A percentile compares a stretch with the other conserved stretches of the same genome.
Conservation (phyloP, 257 asterid species). For the Scutellaria minor region DNA sequence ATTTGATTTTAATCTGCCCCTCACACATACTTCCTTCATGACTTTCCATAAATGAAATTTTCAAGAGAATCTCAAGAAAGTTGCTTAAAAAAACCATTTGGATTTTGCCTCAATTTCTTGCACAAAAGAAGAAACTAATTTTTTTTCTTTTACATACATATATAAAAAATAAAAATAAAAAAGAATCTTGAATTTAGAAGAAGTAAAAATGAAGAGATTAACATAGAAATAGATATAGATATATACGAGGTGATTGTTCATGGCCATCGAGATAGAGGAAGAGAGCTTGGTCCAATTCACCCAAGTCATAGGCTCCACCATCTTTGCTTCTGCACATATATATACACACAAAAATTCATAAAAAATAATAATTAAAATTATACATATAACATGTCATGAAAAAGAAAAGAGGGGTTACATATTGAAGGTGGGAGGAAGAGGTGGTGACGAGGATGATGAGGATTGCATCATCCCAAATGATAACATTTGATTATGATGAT, state of each 20-base stretch:
- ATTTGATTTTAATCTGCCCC: conserved; percentile 36
- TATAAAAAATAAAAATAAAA: neutral
- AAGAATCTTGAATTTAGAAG: no score
- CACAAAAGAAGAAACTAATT: neutral
- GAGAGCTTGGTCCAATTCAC: conserved; percentile 77
- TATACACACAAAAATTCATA: neutral
- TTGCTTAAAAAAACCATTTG: neutral
- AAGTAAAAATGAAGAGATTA: neutral
- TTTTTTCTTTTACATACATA: neutral
- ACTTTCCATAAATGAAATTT: conserved; percentile 24
- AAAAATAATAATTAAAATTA: no score
- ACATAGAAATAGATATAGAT: conserved; percentile 28
- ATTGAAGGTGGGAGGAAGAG: conserved; percentile 43
- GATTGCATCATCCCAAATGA: conserved; percentile 64
- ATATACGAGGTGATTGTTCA: conserved; percentile 55
- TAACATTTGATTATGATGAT: conserved; percentile 50
- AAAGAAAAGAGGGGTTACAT: conserved; percentile 38
- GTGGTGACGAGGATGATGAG: conserved; percentile 52
- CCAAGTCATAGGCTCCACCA: conserved; percentile 62
- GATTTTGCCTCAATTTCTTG: conserved; percentile 6
- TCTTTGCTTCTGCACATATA: conserved; percentile 58
- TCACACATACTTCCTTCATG: conserved; percentile 46
- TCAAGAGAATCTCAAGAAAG: conserved; percentile 44
- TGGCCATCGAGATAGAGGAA: conserved; percentile 63
- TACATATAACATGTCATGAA: neutral